Percentiles rank a stretch among this genome's conserved stretches.
Conservation (phyloP, 495 filamentous ascomycete genomes). For the Extremus antarcticus region DNA sequence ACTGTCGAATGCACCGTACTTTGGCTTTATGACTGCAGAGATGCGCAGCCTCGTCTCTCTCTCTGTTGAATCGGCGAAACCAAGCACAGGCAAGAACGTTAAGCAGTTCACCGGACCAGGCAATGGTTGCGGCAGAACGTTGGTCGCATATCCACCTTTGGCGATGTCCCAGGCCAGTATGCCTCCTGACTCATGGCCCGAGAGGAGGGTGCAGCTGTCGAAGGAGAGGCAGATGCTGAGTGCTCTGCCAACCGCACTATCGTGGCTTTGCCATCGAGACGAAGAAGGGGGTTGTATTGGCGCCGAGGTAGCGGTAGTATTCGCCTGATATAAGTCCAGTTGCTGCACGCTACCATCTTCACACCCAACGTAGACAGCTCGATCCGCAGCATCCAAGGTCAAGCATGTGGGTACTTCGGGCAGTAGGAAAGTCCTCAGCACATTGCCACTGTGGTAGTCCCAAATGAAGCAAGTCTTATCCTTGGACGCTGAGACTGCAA, state of each 20-base stretch:
- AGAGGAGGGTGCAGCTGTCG: slow-evolving; percentile 68
- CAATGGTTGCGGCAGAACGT: slow-evolving; percentile 53
- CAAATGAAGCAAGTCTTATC: slow-evolving; percentile 78
- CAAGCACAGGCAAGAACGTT: slow-evolving; percentile 50
- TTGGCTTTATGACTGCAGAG: slow-evolving; percentile 60
- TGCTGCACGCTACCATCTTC: slow-evolving; percentile 74
- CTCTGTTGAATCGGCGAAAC: slow-evolving; percentile 37
- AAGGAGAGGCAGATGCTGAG: slow-evolving; percentile 60
- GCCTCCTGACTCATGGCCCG: slow-evolving; percentile 72
- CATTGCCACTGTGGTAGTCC: slow-evolving; percentile 70
- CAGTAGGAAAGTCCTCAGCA: slow-evolving; percentile 70
- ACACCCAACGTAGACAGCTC: slow-evolving; percentile 71
- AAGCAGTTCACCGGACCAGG: slow-evolving; percentile 70
- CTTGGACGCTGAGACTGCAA: slow-evolving; percentile 65
- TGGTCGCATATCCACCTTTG: slow-evolving; percentile 47
- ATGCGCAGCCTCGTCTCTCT: slow-evolving; percentile 37
- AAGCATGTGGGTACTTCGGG: slow-evolving; percentile 60
- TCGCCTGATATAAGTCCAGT: slow-evolving; percentile 55
- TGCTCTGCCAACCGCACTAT: slow-evolving; percentile 48
- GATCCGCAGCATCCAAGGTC: slow-evolving; percentile 69
- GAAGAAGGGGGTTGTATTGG: slow-evolving; percentile 30
- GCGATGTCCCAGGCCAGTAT: slow-evolving; percentile 72
- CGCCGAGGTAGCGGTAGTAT: slow-evolving; percentile 3
- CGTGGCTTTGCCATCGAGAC: slow-evolving; percentile 49
- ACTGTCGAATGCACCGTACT: slow-evolving; percentile 40